Conservation (phyloP, 768 basidiomycete genomes). For the Lepiota venenata region DNA sequence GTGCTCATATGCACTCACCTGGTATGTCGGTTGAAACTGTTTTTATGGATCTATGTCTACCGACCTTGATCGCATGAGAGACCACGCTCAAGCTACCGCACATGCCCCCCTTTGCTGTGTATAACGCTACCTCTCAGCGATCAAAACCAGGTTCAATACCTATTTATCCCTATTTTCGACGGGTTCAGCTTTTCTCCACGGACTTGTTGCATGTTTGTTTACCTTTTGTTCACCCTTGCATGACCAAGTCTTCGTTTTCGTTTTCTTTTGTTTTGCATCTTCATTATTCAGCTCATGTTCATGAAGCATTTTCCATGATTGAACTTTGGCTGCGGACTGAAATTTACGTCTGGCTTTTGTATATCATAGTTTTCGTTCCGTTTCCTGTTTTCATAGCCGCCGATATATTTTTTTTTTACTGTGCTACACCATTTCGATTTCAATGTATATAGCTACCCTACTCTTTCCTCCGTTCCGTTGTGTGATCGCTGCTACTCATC, state of each 20-base stretch:
- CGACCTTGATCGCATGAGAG: neutral
- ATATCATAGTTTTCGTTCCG: slow-evolving; percentile 4
- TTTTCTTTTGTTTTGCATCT: slow-evolving; percentile 8
- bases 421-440: neutral
- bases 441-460: neutral
- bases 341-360: slow-evolving; percentile 6
- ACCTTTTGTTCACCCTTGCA: neutral
- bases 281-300: slow-evolving; percentile 11
- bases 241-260: slow-evolving; percentile 6
- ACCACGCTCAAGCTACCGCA: neutral
- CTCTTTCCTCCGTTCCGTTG: neutral
- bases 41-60: neutral
- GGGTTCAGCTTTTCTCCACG: neutral
- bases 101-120: neutral
- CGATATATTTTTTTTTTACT: neutral
- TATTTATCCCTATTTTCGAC: slow-evolving; percentile 8
- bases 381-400: slow-evolving; percentile 3
- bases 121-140: neutral
- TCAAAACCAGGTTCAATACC: neutral
- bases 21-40: neutral
- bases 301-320: slow-evolving; percentile 2
- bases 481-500: neutral
- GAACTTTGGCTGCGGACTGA: slow-evolving; percentile 8
- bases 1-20: slow-evolving; percentile 3
- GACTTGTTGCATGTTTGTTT: neutral